Percentiles rank a stretch among this genome's conserved stretches.
phyloP scores from a whole-genome alignment of 371 early-diverging fungal genomes.

The Thermomucor indicae-seudaticae region DNA sequence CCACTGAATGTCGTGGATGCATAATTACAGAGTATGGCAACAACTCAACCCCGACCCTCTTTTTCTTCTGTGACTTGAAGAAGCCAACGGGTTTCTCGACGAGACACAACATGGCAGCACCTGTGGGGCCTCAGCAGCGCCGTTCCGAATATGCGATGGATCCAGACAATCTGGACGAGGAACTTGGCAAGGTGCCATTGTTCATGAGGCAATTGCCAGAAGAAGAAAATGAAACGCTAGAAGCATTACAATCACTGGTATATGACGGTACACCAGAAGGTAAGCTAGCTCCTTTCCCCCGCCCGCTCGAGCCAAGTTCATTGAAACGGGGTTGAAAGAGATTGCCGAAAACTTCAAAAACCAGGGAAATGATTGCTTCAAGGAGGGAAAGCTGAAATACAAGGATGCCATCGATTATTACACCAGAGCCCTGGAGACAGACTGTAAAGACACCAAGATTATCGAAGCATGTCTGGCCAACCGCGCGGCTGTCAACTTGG shows the following conservation, averaged over 20 bases:
- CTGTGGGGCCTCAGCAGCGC: conserved; percentile 21
- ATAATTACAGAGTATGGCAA: no score
- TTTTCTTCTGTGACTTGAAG: no score
- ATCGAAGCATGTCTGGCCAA: conserved; percentile 80
- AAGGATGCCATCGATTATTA: conserved; percentile 83
- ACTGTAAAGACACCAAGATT: conserved; percentile 72
- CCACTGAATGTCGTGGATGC: no score
- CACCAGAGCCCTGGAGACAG: conserved; percentile 80
- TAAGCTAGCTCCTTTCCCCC: no score
- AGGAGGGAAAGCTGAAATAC: conserved; percentile 63
- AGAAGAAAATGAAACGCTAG: conserved; percentile 77
- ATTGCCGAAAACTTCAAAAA: conserved; percentile 92
- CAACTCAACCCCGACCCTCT: no score
- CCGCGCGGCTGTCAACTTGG: conserved; percentile 91
- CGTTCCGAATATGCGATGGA: conserved; percentile 37
- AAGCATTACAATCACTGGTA: conserved; percentile 82
- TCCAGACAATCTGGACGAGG: conserved; percentile 49
- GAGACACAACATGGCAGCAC: background rate
- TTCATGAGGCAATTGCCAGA: conserved; percentile 85
- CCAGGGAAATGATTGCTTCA: conserved; percentile 93
- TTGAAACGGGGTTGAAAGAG: conserved; percentile 62
- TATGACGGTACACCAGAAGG: conserved; percentile 96
- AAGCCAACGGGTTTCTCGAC: background rate
- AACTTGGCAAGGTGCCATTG: conserved; percentile 77
- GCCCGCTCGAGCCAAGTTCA: no score